phyloP scores from a whole-genome alignment of 768 basidiomycete genomes.

The Pleurotus tuber-regium region DNA sequence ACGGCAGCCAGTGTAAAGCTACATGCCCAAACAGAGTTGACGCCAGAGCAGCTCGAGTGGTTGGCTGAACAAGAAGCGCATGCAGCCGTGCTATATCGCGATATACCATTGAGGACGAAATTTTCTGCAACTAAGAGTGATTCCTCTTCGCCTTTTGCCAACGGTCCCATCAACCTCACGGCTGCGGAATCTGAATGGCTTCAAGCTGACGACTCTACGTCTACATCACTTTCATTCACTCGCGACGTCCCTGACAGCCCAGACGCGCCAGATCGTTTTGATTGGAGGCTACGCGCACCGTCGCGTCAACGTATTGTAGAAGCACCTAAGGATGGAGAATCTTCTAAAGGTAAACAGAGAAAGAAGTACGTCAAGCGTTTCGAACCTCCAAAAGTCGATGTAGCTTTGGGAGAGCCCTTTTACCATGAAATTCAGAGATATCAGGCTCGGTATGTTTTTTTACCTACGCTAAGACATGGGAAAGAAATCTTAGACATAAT shows the following conservation, averaged over 20 bases:
- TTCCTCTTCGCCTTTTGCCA: background rate
- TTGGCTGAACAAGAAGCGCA: constrained; percentile 6
- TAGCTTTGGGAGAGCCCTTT: constrained; percentile 37
- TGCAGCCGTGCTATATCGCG: background rate
- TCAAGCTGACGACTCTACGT: constrained; percentile 24
- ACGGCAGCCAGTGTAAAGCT: background rate
- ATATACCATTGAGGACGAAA: background rate
- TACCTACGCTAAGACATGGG: background rate
- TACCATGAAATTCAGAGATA: constrained; percentile 54
- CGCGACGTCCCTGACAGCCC: constrained; percentile 11
- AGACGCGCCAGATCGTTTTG: constrained; percentile 40
- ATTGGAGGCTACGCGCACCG: constrained; percentile 58
- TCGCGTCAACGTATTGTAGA: constrained; percentile 32
- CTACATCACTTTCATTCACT: constrained; percentile 2
- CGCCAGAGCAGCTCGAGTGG: constrained; percentile 1
- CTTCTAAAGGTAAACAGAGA: background rate
- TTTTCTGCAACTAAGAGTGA: background rate
- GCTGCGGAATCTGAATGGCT: constrained; percentile 38
- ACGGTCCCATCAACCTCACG: background rate
- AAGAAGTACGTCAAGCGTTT: constrained; percentile 34
- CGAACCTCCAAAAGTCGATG: constrained; percentile 29
- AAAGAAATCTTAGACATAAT: no score
- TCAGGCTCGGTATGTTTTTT: constrained; percentile 20
- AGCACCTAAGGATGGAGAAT: background rate
- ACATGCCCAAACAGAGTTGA: background rate